These are phyloP conservation scores for Umbelopsis sp. DNA, from an alignment of 192 early-diverging fungal species.

Conservation along the genomic window DNA sequence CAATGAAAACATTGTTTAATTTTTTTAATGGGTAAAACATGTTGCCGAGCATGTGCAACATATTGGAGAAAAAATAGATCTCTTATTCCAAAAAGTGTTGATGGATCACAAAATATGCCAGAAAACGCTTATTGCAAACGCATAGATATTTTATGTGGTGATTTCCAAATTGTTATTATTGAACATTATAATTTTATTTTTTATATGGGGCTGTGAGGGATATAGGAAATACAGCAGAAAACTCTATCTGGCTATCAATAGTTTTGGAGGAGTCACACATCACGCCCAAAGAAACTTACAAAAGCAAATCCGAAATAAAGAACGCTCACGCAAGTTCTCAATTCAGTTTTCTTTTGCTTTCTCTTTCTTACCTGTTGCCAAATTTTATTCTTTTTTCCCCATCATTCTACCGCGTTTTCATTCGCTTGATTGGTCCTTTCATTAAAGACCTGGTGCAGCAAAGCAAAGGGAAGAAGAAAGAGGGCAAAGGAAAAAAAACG, in stretches of 20 bases:
- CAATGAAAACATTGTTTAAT: no score
- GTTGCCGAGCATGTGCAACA: constrained; percentile 7
- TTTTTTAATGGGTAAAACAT: constrained; percentile 1
- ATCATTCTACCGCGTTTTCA: not conserved
- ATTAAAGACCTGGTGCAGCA: not conserved
- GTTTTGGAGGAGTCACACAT: constrained; percentile 17
- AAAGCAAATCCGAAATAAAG: constrained; percentile 24
- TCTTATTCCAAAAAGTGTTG: not conserved
- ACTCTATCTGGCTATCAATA: not conserved
- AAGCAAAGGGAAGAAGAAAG: not conserved
- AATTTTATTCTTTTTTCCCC: not conserved
- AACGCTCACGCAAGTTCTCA: constrained; percentile 16
- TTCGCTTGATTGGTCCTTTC: not conserved
- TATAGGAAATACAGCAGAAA: not conserved
- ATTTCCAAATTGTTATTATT: no score
- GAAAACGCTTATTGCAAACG: no score
- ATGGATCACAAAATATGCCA: not conserved
- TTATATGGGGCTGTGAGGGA: not conserved
- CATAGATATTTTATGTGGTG: no score
- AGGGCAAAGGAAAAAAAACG: no score
- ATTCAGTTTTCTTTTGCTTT: constrained; percentile 3
- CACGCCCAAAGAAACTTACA: constrained; percentile 1
- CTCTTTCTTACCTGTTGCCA: not conserved
- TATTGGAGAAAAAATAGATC: not conserved
- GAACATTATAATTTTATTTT: no score